Percentiles rank a stretch among this genome's conserved stretches.
Conservation (phyloP, 805 yeast genomes). For the Lachancea sp. region DNA sequence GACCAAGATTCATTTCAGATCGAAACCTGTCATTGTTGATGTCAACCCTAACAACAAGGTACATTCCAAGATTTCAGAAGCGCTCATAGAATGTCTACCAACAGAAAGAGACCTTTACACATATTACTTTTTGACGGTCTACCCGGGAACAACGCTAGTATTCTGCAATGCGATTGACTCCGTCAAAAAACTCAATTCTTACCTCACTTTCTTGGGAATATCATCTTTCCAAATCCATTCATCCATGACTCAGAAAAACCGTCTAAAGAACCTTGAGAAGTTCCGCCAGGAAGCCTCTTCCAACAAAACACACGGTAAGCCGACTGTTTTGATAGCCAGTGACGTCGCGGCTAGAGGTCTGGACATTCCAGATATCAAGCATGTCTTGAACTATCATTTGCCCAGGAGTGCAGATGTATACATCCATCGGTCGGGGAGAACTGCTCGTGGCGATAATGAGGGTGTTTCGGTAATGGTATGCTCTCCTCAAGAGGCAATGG, state of each 20-base stretch:
- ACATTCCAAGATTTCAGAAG: constrained; percentile 69
- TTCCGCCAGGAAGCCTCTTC: constrained; percentile 49
- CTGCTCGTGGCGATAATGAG: constrained; percentile 90
- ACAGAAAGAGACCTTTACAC: constrained; percentile 83
- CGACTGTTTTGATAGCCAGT: constrained; percentile 78
- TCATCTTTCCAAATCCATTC: constrained; percentile 79
- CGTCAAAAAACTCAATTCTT: constrained; percentile 77
- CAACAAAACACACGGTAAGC: constrained; percentile 38
- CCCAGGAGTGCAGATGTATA: constrained; percentile 93
- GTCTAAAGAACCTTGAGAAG: constrained; percentile 77
- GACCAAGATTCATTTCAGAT: constrained; percentile 64
- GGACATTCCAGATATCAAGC: constrained; percentile 85
- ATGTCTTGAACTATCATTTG: constrained; percentile 91
- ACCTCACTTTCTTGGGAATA: constrained; percentile 61
- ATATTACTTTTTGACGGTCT: constrained; percentile 79
- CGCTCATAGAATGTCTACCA: constrained; percentile 85
- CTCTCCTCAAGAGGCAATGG: constrained; percentile 89
- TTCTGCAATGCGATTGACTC: constrained; percentile 95
- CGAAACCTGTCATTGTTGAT: constrained; percentile 68
- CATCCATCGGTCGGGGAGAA: constrained; percentile 94
- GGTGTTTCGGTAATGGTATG: constrained; percentile 95
- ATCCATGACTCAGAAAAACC: constrained; percentile 89
- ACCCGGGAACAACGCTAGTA: constrained; percentile 83
- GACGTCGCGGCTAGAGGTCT: constrained; percentile 98
- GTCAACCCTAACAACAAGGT: constrained; percentile 81